Percentiles rank a stretch among this genome's conserved stretches.
Conservation (phyloP, 495 filamentous ascomycete species). For the Penicillium atrosanguineum region DNA sequence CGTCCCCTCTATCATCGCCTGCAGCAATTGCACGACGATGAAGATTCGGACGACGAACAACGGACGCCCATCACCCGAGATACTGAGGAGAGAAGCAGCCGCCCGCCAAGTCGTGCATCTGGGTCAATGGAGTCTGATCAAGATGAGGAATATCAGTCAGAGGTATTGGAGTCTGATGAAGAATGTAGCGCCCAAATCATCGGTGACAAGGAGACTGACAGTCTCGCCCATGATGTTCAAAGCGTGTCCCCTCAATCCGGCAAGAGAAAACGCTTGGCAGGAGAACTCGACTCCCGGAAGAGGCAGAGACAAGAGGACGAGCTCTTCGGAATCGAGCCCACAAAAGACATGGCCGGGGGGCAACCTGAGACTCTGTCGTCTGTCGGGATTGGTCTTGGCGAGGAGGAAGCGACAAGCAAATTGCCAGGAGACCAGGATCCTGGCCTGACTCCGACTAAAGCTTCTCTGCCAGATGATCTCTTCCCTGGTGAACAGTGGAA, state of each 20-base stretch:
- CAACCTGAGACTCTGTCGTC: neutral
- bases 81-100: slow-evolving; percentile 79
- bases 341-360: slow-evolving; percentile 8
- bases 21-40: slow-evolving; percentile 54
- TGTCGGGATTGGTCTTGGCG: slow-evolving; percentile 2
- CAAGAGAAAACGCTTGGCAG: slow-evolving; percentile 68
- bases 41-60: slow-evolving; percentile 60
- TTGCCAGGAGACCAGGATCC: neutral
- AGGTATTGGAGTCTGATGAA: slow-evolving; percentile 17
- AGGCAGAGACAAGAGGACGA: slow-evolving; percentile 75
- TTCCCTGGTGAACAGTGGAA: slow-evolving; percentile 23
- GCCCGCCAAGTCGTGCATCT: slow-evolving; percentile 73
- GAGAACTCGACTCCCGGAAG: slow-evolving; percentile 62
- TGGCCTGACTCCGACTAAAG: slow-evolving; percentile 2
- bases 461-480: slow-evolving; percentile 15
- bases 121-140: slow-evolving; percentile 63
- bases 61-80: slow-evolving; percentile 62
- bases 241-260: slow-evolving; percentile 47
- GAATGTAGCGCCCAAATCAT: neutral
- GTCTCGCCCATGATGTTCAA: slow-evolving; percentile 8
- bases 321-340: slow-evolving; percentile 56
- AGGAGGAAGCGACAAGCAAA: slow-evolving; percentile 4
- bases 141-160: slow-evolving; percentile 52
- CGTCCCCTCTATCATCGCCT: slow-evolving; percentile 58
- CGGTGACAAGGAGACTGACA: slow-evolving; percentile 4